These are phyloP conservation scores for Aspergillus arachidicola DNA, from an alignment of 2,329 filamentous ascomycete genomes.

Conservation along the genomic window DNA sequence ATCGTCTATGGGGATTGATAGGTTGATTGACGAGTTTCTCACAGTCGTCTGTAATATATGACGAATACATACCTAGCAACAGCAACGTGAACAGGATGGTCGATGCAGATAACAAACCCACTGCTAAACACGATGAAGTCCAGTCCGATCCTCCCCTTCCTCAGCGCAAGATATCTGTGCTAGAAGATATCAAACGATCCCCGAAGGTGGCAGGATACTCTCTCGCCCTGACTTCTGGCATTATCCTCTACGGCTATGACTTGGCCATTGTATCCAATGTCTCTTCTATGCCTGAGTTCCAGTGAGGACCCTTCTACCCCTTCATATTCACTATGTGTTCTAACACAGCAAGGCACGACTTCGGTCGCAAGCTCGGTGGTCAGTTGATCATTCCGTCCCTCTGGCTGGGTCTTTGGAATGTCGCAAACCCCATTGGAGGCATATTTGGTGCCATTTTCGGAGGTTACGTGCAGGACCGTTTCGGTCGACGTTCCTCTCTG, in stretches of 20 bases:
- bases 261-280: slow-evolving; percentile 35
- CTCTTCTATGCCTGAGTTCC: slow-evolving; percentile 25
- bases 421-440: slow-evolving; percentile 42
- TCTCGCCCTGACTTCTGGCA: slow-evolving; percentile 22
- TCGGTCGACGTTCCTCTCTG: slow-evolving; percentile 43
- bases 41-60: background rate
- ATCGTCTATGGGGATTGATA: background rate
- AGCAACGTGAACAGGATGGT: background rate
- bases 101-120: background rate
- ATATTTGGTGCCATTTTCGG: slow-evolving; percentile 42
- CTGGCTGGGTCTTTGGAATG: slow-evolving; percentile 52
- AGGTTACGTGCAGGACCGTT: slow-evolving; percentile 45
- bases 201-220: slow-evolving; percentile 20
- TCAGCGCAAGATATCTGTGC: slow-evolving; percentile 3
- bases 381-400: slow-evolving; percentile 45
- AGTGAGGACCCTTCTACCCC: slow-evolving; percentile 11
- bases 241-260: slow-evolving; percentile 38
- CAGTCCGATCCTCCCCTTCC: background rate
- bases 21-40: background rate
- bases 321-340: background rate
- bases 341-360: slow-evolving; percentile 28
- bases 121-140: background rate
- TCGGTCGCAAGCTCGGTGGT: slow-evolving; percentile 33
- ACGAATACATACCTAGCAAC: background rate
- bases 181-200: slow-evolving; percentile 9